Evolutionary conservation across 371 early-diverging fungal species (phyloP).

Genomic region (Saksenaea vasiformis): DNA sequence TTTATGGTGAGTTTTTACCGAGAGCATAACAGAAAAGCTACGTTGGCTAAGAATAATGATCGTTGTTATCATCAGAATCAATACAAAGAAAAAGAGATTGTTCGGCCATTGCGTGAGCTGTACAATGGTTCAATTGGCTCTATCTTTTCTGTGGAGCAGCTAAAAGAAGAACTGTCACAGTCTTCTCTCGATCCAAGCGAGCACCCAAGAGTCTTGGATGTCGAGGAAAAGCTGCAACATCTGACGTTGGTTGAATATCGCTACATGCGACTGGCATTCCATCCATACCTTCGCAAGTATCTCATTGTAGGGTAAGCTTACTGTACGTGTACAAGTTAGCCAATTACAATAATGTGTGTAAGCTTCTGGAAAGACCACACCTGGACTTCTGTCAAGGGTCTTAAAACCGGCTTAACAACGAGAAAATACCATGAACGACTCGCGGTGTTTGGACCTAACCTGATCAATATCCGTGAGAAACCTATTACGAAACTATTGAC

Average conservation of each 20-base stretch:
- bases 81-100: conserved; percentile 68
- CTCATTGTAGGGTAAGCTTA: conserved; percentile 59
- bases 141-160: conserved; percentile 59
- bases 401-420: conserved; percentile 57
- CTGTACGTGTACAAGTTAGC: neutral
- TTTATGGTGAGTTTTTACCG: conserved; percentile 52
- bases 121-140: conserved; percentile 74
- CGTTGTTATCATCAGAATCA: conserved; percentile 56
- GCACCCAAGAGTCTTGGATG: conserved; percentile 24
- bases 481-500: conserved; percentile 72
- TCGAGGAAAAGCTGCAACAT: conserved; percentile 35
- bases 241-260: conserved; percentile 76
- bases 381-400: conserved; percentile 58
- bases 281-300: conserved; percentile 75
- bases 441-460: conserved; percentile 85
- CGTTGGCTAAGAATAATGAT: neutral
- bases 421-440: conserved; percentile 61
- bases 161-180: conserved; percentile 36
- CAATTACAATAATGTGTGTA: conserved; percentile 2
- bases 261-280: conserved; percentile 83
- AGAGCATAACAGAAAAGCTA: neutral
- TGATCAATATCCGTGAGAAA: conserved; percentile 82
- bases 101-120: conserved; percentile 55
- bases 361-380: conserved; percentile 77
- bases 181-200: conserved; percentile 23